Evolutionary conservation across 139 green algal genomes (phyloP).

Genomic region (Coelastrella sp.): DNA sequence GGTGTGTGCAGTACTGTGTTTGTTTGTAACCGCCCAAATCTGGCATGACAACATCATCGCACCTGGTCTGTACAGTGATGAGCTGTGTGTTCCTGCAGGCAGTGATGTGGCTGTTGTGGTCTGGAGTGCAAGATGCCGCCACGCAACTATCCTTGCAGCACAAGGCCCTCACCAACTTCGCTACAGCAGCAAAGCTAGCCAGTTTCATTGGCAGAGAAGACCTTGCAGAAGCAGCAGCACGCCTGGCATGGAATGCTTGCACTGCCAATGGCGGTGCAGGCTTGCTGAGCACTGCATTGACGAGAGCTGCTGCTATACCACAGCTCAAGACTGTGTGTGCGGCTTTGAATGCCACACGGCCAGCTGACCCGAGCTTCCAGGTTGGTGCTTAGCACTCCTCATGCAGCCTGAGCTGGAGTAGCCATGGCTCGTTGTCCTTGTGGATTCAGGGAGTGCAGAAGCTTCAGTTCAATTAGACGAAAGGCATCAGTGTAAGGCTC

Average conservation of each 20-base stretch:
- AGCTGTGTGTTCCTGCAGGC: not conserved
- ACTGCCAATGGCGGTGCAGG: not conserved
- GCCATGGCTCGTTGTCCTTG: not conserved
- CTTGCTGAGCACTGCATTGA: constrained; percentile 55
- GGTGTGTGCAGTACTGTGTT: too few species aligned
- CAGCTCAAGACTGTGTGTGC: constrained; percentile 40
- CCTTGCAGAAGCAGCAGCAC: constrained; percentile 44
- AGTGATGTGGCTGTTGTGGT: not conserved
- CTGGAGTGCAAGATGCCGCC: constrained; percentile 25
- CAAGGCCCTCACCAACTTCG: constrained; percentile 54
- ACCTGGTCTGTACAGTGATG: too few species aligned
- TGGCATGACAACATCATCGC: too few species aligned
- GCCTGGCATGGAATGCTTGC: constrained; percentile 57
- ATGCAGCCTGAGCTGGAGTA: not conserved
- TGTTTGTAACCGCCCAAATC: too few species aligned
- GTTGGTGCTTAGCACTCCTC: constrained; percentile 20
- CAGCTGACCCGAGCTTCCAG: constrained; percentile 62
- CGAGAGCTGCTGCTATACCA: constrained; percentile 40
- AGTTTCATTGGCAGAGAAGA: constrained; percentile 57
- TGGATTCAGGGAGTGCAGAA: not conserved
- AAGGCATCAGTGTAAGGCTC: too few species aligned
- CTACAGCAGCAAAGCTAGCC: constrained; percentile 53
- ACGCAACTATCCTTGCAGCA: constrained; percentile 48
- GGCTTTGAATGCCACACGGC: constrained; percentile 54
- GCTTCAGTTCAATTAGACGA: too few species aligned